These are phyloP conservation scores for Penicillium soppii DNA, from an alignment of 495 filamentous ascomycete species.

Conservation along the genomic window DNA sequence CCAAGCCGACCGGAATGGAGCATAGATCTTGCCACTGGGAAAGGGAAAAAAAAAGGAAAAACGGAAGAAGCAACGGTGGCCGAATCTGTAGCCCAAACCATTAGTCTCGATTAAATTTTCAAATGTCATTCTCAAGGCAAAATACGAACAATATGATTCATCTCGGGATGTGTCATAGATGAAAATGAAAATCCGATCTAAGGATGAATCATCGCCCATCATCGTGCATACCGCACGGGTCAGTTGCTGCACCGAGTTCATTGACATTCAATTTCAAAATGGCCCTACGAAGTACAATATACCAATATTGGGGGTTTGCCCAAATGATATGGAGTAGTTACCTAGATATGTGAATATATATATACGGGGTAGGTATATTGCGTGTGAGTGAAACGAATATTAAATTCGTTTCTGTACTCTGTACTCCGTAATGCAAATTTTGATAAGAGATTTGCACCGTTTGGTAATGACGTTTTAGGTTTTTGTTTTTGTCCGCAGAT, in stretches of 20 bases:
- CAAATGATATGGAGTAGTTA: no score
- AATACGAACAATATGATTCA: constrained; percentile 28
- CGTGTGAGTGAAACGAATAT: neutral
- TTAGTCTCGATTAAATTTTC: neutral
- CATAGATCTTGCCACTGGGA: constrained; percentile 23
- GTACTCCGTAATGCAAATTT: neutral
- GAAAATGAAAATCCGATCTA: constrained; percentile 1
- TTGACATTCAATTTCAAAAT: neutral
- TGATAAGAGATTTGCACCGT: neutral
- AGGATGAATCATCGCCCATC: constrained; percentile 23
- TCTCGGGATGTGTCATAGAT: constrained; percentile 10
- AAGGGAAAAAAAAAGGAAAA: constrained; percentile 10
- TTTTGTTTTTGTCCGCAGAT: neutral
- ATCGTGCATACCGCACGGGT: constrained; percentile 13
- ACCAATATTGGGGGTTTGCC: no score
- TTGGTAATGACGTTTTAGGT: neutral
- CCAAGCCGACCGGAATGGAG: constrained; percentile 15
- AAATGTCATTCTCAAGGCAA: neutral
- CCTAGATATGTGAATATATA: no score
- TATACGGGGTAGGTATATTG: neutral
- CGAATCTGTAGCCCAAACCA: constrained; percentile 2
- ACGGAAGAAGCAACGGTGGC: neutral
- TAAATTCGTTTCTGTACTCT: no score
- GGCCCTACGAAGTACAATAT: no score
- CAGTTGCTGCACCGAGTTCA: constrained; percentile 11